Percentiles rank a stretch among this genome's conserved stretches.
These are phyloP conservation scores for Verticillium dahliae DNA, from an alignment of 2,329 filamentous ascomycete genomes.

Conservation along the genomic window DNA sequence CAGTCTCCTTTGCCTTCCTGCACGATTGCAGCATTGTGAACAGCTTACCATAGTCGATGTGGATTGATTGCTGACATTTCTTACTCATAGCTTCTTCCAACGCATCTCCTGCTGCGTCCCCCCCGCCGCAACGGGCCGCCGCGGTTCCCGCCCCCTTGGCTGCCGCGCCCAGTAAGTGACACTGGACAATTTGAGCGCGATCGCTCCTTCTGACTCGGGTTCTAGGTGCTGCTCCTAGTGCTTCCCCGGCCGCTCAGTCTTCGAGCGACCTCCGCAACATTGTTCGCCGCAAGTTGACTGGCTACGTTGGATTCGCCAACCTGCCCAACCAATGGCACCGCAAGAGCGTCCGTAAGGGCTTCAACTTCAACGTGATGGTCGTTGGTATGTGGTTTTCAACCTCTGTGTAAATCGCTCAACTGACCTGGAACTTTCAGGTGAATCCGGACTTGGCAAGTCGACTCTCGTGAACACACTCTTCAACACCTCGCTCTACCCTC, in stretches of 20 bases:
- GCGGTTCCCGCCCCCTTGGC: slow-evolving; percentile 33
- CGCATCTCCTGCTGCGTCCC: slow-evolving; percentile 23
- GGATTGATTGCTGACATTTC: slow-evolving; percentile 25
- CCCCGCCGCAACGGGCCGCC: slow-evolving; percentile 19
- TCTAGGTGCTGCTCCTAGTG: slow-evolving; percentile 7
- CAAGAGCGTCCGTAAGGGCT: slow-evolving; percentile 99
- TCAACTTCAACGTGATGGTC: slow-evolving; percentile 99
- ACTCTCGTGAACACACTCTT: slow-evolving; percentile 98
- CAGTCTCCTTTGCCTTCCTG: slow-evolving; percentile 16
- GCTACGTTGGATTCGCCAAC: slow-evolving; percentile 98
- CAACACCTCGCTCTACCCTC: slow-evolving; percentile 98
- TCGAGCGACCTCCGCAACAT: slow-evolving; percentile 81
- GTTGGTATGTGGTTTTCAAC: slow-evolving; percentile 65
- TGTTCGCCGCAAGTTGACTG: slow-evolving; percentile 94
- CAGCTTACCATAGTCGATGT: not conserved
- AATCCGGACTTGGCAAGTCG: slow-evolving; percentile 98
- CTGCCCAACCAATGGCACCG: slow-evolving; percentile 99
- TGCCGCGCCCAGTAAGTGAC: slow-evolving; percentile 15
- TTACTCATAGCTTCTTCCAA: slow-evolving; percentile 35
- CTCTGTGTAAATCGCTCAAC: not conserved
- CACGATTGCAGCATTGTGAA: slow-evolving; percentile 2
- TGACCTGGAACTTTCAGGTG: slow-evolving; percentile 52
- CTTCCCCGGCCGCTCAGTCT: slow-evolving; percentile 31
- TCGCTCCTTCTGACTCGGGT: not conserved
- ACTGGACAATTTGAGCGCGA: slow-evolving; percentile 14